Evolutionary conservation across 202 grass and related monocot species (phyloP).

Genomic region (Bolboschoenoplectus hybrid): DNA sequence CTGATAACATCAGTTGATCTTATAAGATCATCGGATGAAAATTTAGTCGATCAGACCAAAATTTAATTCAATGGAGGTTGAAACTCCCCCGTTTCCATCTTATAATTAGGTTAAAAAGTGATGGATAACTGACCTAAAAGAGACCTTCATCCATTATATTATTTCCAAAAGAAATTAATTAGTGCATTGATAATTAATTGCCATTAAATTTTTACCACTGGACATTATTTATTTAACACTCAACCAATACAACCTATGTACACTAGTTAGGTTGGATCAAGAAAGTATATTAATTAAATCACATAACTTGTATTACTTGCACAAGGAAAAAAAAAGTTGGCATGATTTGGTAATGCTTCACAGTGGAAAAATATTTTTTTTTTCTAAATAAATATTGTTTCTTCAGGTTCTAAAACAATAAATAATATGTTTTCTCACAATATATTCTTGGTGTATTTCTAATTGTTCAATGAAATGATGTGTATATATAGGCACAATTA

Average conservation of each 20-base stretch:
- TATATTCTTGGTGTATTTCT: background rate
- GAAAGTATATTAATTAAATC: too few species aligned
- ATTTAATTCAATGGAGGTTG: too few species aligned
- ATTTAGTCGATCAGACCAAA: too few species aligned
- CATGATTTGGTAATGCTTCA: background rate
- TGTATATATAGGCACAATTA: background rate
- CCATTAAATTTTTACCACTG: background rate
- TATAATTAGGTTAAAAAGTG: background rate
- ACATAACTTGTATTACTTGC: too few species aligned
- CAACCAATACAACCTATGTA: too few species aligned
- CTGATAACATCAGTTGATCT: too few species aligned
- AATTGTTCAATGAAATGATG: background rate
- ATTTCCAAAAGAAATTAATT: background rate
- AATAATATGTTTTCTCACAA: background rate
- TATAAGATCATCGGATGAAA: too few species aligned
- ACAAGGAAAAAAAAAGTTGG: too few species aligned
- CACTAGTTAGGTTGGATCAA: background rate
- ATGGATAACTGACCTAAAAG: background rate
- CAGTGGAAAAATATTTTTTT: background rate
- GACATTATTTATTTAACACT: background rate
- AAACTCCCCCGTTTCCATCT: background rate
- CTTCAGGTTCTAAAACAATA: background rate
- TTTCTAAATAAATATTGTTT: too few species aligned
- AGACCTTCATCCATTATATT: background rate
- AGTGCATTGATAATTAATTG: background rate